Evolutionary conservation across 2,329 filamentous ascomycete species (phyloP).

Genomic region (Orbilia javanica): DNA sequence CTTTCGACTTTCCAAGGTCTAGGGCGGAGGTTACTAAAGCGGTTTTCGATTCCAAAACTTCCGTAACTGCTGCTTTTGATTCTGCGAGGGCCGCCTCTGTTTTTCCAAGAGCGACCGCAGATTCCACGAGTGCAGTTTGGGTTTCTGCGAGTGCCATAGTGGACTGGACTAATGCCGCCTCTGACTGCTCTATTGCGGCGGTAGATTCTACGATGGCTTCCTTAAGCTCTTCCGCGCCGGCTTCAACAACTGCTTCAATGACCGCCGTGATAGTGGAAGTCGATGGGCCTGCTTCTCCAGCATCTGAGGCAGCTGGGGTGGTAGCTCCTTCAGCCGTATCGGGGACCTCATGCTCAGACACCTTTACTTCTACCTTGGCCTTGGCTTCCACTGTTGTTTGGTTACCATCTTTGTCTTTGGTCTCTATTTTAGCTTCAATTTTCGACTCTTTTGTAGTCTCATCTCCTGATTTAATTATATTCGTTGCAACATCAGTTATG

Average conservation of each 20-base stretch:
- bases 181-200: not conserved
- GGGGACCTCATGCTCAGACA: constrained; percentile 13
- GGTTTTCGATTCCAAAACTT: constrained; percentile 24
- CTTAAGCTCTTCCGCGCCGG: not conserved
- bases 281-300: constrained; percentile 4
- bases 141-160: constrained; percentile 23
- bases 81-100: not conserved
- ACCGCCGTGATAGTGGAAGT: not conserved
- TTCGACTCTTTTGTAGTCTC: constrained; percentile 23
- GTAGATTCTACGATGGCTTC: constrained; percentile 18
- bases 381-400: constrained; percentile 38
- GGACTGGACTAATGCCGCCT: constrained; percentile 6
- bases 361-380: constrained; percentile 31
- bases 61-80: not conserved
- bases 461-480: constrained; percentile 11
- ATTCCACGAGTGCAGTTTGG: constrained; percentile 24
- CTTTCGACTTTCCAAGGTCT: constrained; percentile 37
- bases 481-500: constrained; percentile 17
- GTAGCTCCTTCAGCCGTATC: constrained; percentile 7
- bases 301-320: not conserved
- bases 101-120: constrained; percentile 25
- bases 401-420: not conserved
- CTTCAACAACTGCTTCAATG: constrained; percentile 5
- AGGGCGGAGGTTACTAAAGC: constrained; percentile 12
- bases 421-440: constrained; percentile 29